Evolutionary conservation across 768 basidiomycete species (phyloP).

Genomic region (Lentinula boryana): DNA sequence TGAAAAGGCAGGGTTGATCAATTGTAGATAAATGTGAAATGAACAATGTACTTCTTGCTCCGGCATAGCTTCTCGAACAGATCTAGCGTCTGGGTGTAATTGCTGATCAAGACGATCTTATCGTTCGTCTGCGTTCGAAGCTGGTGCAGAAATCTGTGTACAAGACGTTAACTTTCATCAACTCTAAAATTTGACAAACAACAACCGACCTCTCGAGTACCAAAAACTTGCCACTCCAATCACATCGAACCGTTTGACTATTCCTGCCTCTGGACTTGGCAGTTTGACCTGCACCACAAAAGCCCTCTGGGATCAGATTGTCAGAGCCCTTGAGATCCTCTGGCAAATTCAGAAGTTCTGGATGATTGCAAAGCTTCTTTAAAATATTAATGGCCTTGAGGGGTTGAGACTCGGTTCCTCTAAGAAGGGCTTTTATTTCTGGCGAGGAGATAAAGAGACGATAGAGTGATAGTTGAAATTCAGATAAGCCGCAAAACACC

Average conservation of each 20-base stretch:
- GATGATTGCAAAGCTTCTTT: constrained; percentile 95
- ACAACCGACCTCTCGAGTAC: constrained; percentile 77
- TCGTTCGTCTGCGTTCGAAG: constrained; percentile 79
- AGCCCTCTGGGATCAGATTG: constrained; percentile 74
- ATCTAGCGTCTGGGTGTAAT: constrained; percentile 94
- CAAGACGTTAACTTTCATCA: not conserved
- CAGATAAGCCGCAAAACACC: constrained; percentile 84
- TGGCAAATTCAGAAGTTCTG: constrained; percentile 82
- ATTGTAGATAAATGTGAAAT: not conserved
- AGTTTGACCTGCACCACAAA: constrained; percentile 45
- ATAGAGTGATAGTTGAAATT: constrained; percentile 82
- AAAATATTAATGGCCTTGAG: constrained; percentile 92
- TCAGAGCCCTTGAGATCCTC: constrained; percentile 81
- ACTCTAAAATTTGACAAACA: not conserved
- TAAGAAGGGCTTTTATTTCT: constrained; percentile 84
- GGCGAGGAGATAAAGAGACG: constrained; percentile 88
- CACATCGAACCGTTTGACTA: constrained; percentile 56
- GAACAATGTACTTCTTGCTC: constrained; percentile 61
- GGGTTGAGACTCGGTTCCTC: constrained; percentile 87
- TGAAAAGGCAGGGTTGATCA: constrained; percentile 20
- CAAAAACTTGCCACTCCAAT: constrained; percentile 88
- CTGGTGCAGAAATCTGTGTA: constrained; percentile 71
- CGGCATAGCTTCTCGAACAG: constrained; percentile 87
- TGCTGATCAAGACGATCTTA: constrained; percentile 96
- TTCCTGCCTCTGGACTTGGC: constrained; percentile 33